phyloP scores from a whole-genome alignment of 345 rosid species.

The Gossypium rotundifolium region DNA sequence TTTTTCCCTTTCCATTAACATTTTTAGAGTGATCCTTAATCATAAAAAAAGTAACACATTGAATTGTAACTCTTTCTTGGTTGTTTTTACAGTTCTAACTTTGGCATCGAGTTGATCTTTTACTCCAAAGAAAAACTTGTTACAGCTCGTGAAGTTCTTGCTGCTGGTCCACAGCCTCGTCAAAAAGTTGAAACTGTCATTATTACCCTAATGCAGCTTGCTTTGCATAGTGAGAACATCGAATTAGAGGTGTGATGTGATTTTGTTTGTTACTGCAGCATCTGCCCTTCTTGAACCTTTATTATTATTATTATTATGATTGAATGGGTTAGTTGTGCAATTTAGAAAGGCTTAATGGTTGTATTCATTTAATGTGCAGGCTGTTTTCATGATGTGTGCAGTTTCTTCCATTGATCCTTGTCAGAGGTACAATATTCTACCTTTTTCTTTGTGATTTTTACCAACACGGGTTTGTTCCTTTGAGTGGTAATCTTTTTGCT shows the following conservation, averaged over 20 bases:
- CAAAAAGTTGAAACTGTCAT: constrained; percentile 65
- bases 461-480: not conserved
- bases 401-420: constrained; percentile 73
- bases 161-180: constrained; percentile 69
- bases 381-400: constrained; percentile 79
- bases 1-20: not conserved
- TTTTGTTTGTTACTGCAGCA: constrained; percentile 4
- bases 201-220: constrained; percentile 81
- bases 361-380: constrained; percentile 42
- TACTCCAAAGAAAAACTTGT: constrained; percentile 63
- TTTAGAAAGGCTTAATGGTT: not conserved
- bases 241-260: constrained; percentile 61
- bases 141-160: constrained; percentile 63
- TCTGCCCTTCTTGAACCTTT: constrained; percentile 5
- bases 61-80: not conserved
- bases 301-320: not conserved
- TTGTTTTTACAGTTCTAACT: constrained; percentile 52
- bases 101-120: constrained; percentile 58
- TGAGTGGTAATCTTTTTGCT: constrained; percentile 18
- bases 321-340: constrained; percentile 3
- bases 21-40: not conserved
- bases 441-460: not conserved
- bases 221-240: constrained; percentile 75
- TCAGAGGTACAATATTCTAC: constrained; percentile 51
- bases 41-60: not conserved